These are phyloP conservation scores for Isatis tinctoria DNA, from an alignment of 345 rosid species.

Conservation along the genomic window DNA sequence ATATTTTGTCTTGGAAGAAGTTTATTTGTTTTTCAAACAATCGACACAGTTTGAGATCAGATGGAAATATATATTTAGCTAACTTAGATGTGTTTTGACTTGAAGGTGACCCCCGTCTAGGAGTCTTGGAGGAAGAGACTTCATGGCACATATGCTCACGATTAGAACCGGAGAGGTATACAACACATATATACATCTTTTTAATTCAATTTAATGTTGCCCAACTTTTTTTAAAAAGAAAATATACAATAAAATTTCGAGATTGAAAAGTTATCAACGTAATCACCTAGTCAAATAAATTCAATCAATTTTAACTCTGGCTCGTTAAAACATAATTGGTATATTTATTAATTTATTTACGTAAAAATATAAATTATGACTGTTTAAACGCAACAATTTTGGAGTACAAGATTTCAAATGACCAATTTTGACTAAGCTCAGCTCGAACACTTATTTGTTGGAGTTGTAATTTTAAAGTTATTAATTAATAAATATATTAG, in stretches of 20 bases:
- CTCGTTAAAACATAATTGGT: background rate
- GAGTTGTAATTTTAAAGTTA: too few species aligned
- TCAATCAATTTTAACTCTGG: background rate
- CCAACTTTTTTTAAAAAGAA: background rate
- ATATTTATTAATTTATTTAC: background rate
- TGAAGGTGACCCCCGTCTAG: conserved; percentile 48
- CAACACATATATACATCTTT: background rate
- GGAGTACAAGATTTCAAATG: background rate
- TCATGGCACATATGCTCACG: conserved; percentile 52
- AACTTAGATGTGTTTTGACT: background rate
- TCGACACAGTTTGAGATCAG: too few species aligned
- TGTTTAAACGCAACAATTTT: background rate
- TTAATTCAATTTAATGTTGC: background rate
- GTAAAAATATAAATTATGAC: background rate
- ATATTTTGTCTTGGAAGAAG: too few species aligned
- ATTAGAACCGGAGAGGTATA: conserved; percentile 62
- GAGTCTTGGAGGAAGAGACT: conserved; percentile 59
- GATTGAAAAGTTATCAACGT: background rate
- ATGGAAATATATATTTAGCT: too few species aligned
- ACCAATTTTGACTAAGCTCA: background rate
- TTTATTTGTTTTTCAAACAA: background rate
- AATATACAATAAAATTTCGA: background rate
- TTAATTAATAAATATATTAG: too few species aligned
- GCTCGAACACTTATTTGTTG: too few species aligned
- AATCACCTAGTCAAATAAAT: background rate